Evolutionary conservation across 805 yeast species (phyloP), one percentile per base, ranked within the genome.

Genomic region (Geotrichum ghanense): DNA sequence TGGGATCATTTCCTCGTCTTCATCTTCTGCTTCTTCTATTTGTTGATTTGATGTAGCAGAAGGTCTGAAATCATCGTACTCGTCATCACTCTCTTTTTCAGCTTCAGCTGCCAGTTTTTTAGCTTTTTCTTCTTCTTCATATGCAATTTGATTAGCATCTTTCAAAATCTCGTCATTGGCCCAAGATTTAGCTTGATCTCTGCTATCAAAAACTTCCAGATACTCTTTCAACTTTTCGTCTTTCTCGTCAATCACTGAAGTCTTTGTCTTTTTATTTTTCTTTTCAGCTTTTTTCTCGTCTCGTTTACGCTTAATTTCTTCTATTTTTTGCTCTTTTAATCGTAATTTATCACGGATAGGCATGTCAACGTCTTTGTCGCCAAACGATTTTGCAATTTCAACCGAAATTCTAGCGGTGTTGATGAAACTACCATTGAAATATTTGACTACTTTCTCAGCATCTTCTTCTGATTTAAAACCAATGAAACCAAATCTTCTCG

Each of bases 401-500:
- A 92, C 97, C 41, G 78, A 79, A 17, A 92, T 74, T 54, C 75
- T 77, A 1, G 94, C 72, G 1, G 97, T 88, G 57, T 86, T 92
- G 48, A 92, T 78, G 61, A 78, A 92, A 1, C 95, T 76, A 5
- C 75, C 72, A 65, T 92, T 71, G 63, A 83, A 89, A 63, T 75
- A 87, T 43, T 67, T 71, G 4, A 80, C 90, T 0, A 96, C 95
- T 41, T 70, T 74, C 44, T 72, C 76, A 1, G 98, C 97, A 56
- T 84, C 95, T 10, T 66, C 72, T 17, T 66, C 70, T n/a, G 78
- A 70, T 56, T 78, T 81, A 63, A 75, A 92, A 1, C 98, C 98
- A 45, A 92, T 70, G 57, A 92, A 92, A 4, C 95, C 97, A 70
- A 92, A 92, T 55, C 94, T 72, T 64, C 98, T 77, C 7, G 95